phyloP scores from a whole-genome alignment of 1,284 basidiomycete genomes.

The Leccinum fuscescens region DNA sequence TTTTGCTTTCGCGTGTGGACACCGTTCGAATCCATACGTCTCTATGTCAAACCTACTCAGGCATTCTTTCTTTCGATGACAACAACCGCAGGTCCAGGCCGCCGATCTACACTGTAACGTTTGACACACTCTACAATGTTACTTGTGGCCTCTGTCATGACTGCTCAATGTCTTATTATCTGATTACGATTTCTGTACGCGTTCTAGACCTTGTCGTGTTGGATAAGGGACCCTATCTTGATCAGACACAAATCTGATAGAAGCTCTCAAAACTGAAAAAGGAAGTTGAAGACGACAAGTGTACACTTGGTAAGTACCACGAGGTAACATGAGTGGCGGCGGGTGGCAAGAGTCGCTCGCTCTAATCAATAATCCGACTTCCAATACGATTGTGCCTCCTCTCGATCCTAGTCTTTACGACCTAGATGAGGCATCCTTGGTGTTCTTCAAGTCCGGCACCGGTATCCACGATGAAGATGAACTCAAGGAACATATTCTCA shows the following conservation, averaged over 20 bases:
- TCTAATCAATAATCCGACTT: neutral
- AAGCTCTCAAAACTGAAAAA: neutral
- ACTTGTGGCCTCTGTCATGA: too few relatives aligned
- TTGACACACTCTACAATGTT: neutral
- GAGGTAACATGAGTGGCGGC: neutral
- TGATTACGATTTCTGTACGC: too few relatives aligned
- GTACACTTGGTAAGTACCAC: too few relatives aligned
- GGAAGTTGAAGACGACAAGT: neutral
- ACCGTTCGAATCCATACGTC: neutral
- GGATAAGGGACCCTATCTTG: too few relatives aligned
- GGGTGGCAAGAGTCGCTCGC: neutral
- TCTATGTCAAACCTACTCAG: neutral
- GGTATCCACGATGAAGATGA: slow-evolving; percentile 31
- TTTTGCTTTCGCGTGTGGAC: neutral
- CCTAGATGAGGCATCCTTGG: slow-evolving; percentile 12
- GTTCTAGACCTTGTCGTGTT: too few relatives aligned
- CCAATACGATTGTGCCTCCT: neutral
- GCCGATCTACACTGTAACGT: neutral
- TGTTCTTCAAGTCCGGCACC: slow-evolving; percentile 28
- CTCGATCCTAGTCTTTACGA: slow-evolving; percentile 19
- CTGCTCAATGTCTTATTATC: too few relatives aligned
- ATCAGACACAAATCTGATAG: neutral
- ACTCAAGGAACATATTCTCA: slow-evolving; percentile 38
- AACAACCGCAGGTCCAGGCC: neutral
- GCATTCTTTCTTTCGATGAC: neutral